Conservation (phyloP, 2,329 filamentous ascomycete genomes). For the Ophiocordyceps unilateralis region DNA sequence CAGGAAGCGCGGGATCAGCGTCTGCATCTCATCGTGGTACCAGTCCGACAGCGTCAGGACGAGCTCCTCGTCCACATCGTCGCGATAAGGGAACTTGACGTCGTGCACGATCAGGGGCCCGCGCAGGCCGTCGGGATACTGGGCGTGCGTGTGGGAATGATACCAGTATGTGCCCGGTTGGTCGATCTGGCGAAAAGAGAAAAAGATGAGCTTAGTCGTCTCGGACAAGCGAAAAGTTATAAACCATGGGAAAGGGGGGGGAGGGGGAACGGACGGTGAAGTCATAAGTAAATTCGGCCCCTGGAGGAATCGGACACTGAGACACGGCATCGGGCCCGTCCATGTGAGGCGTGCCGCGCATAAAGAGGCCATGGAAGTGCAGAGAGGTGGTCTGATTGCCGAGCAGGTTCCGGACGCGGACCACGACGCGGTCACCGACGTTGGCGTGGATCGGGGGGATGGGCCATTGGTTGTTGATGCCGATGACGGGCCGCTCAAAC, state of each 20-base stretch:
- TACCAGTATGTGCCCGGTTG: conserved; percentile 71
- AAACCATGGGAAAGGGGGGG: not conserved
- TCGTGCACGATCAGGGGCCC: conserved; percentile 50
- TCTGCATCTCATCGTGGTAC: conserved; percentile 45
- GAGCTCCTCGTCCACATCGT: conserved; percentile 43
- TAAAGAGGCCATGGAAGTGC: conserved; percentile 56
- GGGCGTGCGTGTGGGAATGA: conserved; percentile 48
- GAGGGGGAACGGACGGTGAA: conserved; percentile 34
- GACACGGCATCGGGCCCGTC: conserved; percentile 51
- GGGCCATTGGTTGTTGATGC: conserved; percentile 64
- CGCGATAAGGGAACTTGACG: conserved; percentile 36
- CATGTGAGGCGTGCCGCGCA: conserved; percentile 51
- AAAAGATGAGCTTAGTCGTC: too few relatives aligned
- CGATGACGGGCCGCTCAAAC: conserved; percentile 48
- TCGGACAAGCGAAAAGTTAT: too few relatives aligned
- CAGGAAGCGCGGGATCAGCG: conserved; percentile 30
- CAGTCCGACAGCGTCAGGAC: conserved; percentile 50
- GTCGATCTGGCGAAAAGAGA: conserved; percentile 28
- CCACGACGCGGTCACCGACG: conserved; percentile 42
- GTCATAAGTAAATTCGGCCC: conserved; percentile 49
- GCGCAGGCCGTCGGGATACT: conserved; percentile 55
- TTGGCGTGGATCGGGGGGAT: conserved; percentile 47
- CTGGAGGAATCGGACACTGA: conserved; percentile 50
- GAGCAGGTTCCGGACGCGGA: conserved; percentile 41
- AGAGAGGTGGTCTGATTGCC: conserved; percentile 46